Percentiles rank a stretch among this genome's conserved stretches.
Evolutionary conservation across 352 stramenopile genomes (phyloP).

Genomic region (Phytopythium aichiense): DNA sequence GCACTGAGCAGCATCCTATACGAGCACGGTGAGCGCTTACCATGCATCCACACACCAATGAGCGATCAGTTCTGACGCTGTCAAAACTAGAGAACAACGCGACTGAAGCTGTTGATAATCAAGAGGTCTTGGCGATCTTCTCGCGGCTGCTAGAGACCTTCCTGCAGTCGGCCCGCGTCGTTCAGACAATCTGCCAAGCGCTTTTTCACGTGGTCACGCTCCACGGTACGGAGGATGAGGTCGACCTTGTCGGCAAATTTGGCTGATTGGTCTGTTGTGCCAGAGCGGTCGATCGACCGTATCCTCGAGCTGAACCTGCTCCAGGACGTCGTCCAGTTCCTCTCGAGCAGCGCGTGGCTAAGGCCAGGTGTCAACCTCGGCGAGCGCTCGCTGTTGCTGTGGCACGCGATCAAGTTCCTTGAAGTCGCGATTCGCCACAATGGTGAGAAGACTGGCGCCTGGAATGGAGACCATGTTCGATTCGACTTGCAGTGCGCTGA

Average conservation of each 20-base stretch:
- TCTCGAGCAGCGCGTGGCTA: slow-evolving; percentile 17
- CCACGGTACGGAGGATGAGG: slow-evolving; percentile 13
- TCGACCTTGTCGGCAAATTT: background rate
- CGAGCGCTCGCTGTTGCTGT: slow-evolving; percentile 30
- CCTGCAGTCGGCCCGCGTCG: slow-evolving; percentile 12
- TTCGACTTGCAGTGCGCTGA: background rate
- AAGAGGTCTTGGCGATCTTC: slow-evolving; percentile 20
- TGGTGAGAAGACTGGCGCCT: slow-evolving; percentile 13
- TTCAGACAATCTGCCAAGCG: slow-evolving; percentile 25
- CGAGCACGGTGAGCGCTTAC: slow-evolving; percentile 28
- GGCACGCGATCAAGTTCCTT: slow-evolving; percentile 51
- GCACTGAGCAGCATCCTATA: slow-evolving; percentile 35
- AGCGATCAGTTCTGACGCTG: background rate
- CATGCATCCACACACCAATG: background rate
- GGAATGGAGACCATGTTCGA: background rate
- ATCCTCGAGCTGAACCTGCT: slow-evolving; percentile 29
- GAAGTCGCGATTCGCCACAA: slow-evolving; percentile 36
- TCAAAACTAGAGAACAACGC: slow-evolving; percentile 17
- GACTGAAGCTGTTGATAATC: slow-evolving; percentile 20
- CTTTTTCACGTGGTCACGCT: slow-evolving; percentile 46
- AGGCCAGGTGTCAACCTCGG: slow-evolving; percentile 5
- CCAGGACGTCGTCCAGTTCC: slow-evolving; percentile 26
- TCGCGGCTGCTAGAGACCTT: slow-evolving; percentile 21
- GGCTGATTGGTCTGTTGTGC: background rate
- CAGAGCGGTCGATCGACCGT: slow-evolving; percentile 7